These are phyloP conservation scores for Talaromyces proteolyticus DNA, from an alignment of 495 filamentous ascomycete species.

Conservation along the genomic window DNA sequence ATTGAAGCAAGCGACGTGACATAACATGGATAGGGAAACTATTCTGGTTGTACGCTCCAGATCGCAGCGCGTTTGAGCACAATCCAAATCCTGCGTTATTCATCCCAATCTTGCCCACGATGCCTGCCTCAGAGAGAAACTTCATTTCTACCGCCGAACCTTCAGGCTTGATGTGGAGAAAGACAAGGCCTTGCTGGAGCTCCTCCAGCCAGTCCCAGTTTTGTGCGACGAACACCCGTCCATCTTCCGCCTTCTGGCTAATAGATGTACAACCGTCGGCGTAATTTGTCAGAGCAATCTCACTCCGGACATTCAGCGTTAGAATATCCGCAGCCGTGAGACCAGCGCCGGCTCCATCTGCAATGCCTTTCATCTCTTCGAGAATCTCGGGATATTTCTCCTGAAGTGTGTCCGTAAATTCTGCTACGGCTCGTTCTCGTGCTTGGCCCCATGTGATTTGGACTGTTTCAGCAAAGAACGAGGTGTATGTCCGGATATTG, in stretches of 20 bases:
- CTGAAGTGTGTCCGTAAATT: not conserved
- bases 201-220: constrained; percentile 44
- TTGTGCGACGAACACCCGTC: constrained; percentile 37
- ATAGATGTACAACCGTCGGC: constrained; percentile 50
- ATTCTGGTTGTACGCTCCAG: constrained; percentile 32
- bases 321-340: not conserved
- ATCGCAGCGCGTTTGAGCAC: constrained; percentile 50
- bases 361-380: not conserved
- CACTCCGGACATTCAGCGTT: not conserved
- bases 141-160: constrained; percentile 28
- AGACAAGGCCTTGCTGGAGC: constrained; percentile 37
- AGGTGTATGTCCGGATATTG: not conserved
- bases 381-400: not conserved
- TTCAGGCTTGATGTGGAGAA: constrained; percentile 32
- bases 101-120: constrained; percentile 57
- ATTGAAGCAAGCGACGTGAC: not conserved
- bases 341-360: not conserved
- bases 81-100: constrained; percentile 48
- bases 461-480: not conserved
- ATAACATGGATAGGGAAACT: constrained; percentile 47
- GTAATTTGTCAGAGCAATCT: not conserved
- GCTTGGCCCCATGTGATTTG: not conserved
- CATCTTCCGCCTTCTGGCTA: constrained; percentile 24
- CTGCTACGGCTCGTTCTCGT: not conserved
- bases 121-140: constrained; percentile 38